Evolutionary conservation across 2,329 filamentous ascomycete species (phyloP).

Genomic region (Penicillium sp.): DNA sequence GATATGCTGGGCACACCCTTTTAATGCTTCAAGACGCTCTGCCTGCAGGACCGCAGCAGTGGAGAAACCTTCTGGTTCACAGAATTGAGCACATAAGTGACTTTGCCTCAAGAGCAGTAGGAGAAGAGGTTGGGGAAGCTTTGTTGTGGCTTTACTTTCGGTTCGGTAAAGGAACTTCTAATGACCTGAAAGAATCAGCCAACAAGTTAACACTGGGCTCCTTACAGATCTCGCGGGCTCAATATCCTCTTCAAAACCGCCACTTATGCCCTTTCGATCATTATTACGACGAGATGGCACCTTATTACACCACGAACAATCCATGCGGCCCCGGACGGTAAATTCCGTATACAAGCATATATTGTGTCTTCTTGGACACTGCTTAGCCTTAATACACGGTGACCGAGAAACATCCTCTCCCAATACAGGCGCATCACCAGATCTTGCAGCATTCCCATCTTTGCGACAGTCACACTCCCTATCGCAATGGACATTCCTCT

Average conservation of each 20-base stretch:
- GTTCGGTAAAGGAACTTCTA: conserved; percentile 10
- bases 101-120: conserved; percentile 1
- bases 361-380: conserved; percentile 20
- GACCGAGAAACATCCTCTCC: conserved; percentile 9
- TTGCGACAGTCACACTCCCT: conserved; percentile 20
- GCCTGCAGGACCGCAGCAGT: conserved; percentile 13
- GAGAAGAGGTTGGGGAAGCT: conserved; percentile 17
- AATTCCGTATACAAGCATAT: conserved; percentile 18
- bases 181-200: rapidly evolving
- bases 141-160: conserved; percentile 21
- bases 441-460: conserved; percentile 14
- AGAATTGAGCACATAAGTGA: conserved; percentile 3
- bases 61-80: conserved; percentile 12
- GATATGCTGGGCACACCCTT: conserved; percentile 12
- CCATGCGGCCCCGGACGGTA: conserved; percentile 2
- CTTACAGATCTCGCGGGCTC: conserved; percentile 22
- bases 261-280: conserved; percentile 17
- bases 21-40: conserved; percentile 21
- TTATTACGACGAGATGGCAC: conserved; percentile 20
- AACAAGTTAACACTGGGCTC: background rate
- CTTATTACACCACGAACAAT: conserved; percentile 4
- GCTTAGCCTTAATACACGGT: conserved; percentile 16
- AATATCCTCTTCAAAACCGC: conserved; percentile 14
- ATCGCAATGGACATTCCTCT: conserved; percentile 26
- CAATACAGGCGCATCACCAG: conserved; percentile 6